These are phyloP conservation scores for Cryptosporidium muris DNA, from an alignment of 169 alveolate genomes.

Conservation along the genomic window DNA sequence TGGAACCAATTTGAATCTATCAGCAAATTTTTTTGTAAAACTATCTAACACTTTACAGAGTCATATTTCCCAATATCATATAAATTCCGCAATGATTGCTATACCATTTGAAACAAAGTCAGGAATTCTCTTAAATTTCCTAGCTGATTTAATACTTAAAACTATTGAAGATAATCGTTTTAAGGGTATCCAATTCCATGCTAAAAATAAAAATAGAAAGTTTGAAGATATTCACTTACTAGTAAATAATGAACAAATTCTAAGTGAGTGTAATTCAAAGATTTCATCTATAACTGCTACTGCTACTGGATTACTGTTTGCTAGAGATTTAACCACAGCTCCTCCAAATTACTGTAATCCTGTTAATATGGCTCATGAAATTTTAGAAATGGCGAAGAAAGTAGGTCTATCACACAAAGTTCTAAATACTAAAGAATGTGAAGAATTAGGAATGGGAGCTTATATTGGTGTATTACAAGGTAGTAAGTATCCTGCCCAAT, in stretches of 20 bases:
- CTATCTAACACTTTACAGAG: not conserved
- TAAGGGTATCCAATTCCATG: slow-evolving; percentile 10
- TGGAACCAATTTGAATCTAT: slow-evolving; percentile 3
- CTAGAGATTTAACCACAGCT: slow-evolving; percentile 82
- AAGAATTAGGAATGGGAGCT: slow-evolving; percentile 86
- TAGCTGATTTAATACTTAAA: not conserved
- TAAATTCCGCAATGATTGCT: no score
- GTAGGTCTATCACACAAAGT: slow-evolving; percentile 81
- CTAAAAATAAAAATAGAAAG: not conserved
- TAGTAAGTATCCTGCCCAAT: slow-evolving; percentile 84
- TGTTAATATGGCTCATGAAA: slow-evolving; percentile 78
- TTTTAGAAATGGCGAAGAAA: slow-evolving; percentile 75
- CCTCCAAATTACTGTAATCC: slow-evolving; percentile 86
- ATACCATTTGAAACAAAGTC: no score
- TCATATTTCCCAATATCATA: no score
- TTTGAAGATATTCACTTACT: slow-evolving; percentile 5
- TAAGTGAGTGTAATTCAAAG: slow-evolving; percentile 2
- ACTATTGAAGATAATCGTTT: slow-evolving; percentile 12
- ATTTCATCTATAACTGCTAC: slow-evolving; percentile 1
- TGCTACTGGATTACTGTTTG: slow-evolving; percentile 49
- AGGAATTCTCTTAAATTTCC: no score
- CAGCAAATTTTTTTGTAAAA: slow-evolving; percentile 13
- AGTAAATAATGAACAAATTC: slow-evolving; percentile 8
- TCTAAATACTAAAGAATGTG: slow-evolving; percentile 81
- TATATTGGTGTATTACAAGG: slow-evolving; percentile 88